Evolutionary conservation across 352 stramenopile genomes (phyloP), one percentile per base, ranked within the genome.

Genomic region (Hyaloperonospora brassicae): DNA sequence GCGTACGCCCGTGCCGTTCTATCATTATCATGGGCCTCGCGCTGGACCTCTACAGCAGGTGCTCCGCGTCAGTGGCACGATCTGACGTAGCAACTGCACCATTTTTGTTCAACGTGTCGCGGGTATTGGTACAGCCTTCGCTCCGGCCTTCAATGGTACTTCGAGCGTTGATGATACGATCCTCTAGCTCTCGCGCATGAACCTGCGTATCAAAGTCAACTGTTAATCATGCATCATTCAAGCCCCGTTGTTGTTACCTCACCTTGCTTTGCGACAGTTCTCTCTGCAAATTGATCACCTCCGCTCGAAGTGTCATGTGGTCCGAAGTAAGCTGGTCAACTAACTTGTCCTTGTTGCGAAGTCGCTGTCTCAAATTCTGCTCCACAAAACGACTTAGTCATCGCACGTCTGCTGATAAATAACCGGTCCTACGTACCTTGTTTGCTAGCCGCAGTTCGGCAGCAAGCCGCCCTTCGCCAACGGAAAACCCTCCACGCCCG

Each of bases 271-370:
- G 58, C 3, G 60, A 68, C 14, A 90, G 62, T 52, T 90, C 68
- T 56, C 55, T 70, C 46, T 93, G 67, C 1, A 91, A 57, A n/a
- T 66, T 67, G 7, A 74, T 70, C 21, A 93, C 52, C 46, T 88
- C 71, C 0, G 63, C 48, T 14, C 72, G 70, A 14, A 91, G 53
- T 31, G 70, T 66, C 52, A 75, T 70, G 45, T 93, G 80, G 31
- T 93, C 84, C n/a, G 67, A 73, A 13, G 77, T 84, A 31, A 93
- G 58, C 52, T 91, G 79, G 47, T 91, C 79, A 35, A 94, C 72
- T 2, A 92, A 47, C 46, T 86, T 85, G 59, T 94, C 81, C 36
- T 92, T 94, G 62, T 88, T 89, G 10, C 76, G 76, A 38, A 94
- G 57, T 38, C 84, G 72, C 39, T 81, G 78, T 47, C 79, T 66